Conservation (phyloP, 2,329 filamentous ascomycete genomes). For the Venturia asperata region DNA sequence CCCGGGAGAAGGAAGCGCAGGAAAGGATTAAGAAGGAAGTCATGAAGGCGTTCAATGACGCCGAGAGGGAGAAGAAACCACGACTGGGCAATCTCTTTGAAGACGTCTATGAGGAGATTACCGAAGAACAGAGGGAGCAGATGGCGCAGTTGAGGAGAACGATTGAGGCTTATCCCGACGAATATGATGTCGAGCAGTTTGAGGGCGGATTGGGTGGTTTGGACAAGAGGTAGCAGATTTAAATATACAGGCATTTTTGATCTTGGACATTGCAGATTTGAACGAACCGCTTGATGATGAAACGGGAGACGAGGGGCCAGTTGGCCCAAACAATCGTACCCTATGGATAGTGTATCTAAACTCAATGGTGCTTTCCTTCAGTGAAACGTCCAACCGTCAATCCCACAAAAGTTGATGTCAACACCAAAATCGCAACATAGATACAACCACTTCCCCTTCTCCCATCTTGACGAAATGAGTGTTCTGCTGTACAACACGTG, state of each 20-base stretch:
- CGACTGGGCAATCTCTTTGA: conserved; percentile 67
- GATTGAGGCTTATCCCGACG: conserved; percentile 76
- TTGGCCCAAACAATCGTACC: too few relatives aligned
- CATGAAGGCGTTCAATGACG: conserved; percentile 74
- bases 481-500: too few relatives aligned
- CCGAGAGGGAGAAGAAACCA: conserved; percentile 74
- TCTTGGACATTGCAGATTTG: neutral
- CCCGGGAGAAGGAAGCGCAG: conserved; percentile 66
- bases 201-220: conserved; percentile 55
- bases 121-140: conserved; percentile 69
- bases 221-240: neutral
- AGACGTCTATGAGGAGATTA: conserved; percentile 84
- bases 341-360: too few relatives aligned
- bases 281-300: too few relatives aligned
- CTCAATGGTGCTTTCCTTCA: too few relatives aligned
- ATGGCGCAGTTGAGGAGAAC: conserved; percentile 69
- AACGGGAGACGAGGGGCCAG: too few relatives aligned
- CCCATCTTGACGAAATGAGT: too few relatives aligned
- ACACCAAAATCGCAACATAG: too few relatives aligned
- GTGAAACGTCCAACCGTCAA: too few relatives aligned
- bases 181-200: conserved; percentile 76
- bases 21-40: conserved; percentile 64
- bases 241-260: neutral
- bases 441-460: too few relatives aligned
- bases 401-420: too few relatives aligned